Evolutionary conservation across 148 eudicot genomes (phyloP), one percentile per base, ranked within the genome.

Genomic region (Cornus florida): DNA sequence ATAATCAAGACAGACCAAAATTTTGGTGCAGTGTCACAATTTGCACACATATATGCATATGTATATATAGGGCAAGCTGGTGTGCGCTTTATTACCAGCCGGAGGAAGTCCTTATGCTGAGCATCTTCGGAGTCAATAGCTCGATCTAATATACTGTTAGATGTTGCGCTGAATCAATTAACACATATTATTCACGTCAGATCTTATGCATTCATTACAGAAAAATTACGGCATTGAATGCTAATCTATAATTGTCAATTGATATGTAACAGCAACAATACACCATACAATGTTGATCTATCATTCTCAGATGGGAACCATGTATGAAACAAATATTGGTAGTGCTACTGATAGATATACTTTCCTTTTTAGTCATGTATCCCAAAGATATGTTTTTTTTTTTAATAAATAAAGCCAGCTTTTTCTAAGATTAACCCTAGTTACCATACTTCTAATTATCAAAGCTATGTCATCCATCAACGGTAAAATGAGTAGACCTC

Each of bases 81-180:
- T 57, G 7, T 24, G 73, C 11, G 56, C 39, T 75, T 28, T 78
- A 77, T 86, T 89, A 95, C 99, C 89, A 95, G 97, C 83, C 95
- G 86, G 17, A 95, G 90, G 82, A 95, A 95, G 82, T 95, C 99
- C 76, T 93, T 88, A 80, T 95, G 97, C 79, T 95, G 99, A 78
- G 93, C 90, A 73, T 95, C 97, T 86, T 95, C 99, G 22, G 97
- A 88, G 79, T 93, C 95, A 80, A 95, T 91, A 73, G 99, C 99
- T 84, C 93, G 82, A 82, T 95, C 99, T 79, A 95, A 81, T 78
- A 95, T 92, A 84, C 97, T 95, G 81, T 95, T 93, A 4, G 94
- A 87, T n/a, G 97, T 93, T 73, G 95, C 95, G 86, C 98, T 95
- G 86, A 41, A 71, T 39, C 28, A 39, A 79, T 71, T 10, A 57